phyloP scores from a whole-genome alignment of 352 stramenopile species.

The Globisporangium nagaii region DNA sequence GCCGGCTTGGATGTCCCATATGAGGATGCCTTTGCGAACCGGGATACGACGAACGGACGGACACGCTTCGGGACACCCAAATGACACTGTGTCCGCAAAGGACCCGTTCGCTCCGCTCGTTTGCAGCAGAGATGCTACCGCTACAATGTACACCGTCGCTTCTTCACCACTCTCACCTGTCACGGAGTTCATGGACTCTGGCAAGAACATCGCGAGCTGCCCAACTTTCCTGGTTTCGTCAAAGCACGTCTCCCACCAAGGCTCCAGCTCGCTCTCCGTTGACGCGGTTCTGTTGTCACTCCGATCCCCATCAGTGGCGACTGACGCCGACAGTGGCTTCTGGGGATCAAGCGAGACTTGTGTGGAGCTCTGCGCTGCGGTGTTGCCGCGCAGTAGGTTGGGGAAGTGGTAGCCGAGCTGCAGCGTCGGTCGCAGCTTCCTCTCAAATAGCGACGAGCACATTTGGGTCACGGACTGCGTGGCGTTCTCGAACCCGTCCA shows the following conservation, averaged over 20 bases:
- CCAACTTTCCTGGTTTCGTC: slow-evolving; percentile 32
- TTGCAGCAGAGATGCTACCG: slow-evolving; percentile 28
- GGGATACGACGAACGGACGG: slow-evolving; percentile 19
- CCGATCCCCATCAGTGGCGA: slow-evolving; percentile 23
- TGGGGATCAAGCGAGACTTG: slow-evolving; percentile 1
- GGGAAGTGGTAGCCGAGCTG: slow-evolving; percentile 38
- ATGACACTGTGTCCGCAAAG: slow-evolving; percentile 16
- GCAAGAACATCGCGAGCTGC: slow-evolving; percentile 47
- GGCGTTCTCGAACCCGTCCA: slow-evolving; percentile 19
- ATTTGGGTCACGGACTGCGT: slow-evolving; percentile 37
- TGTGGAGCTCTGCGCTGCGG: slow-evolving; percentile 37
- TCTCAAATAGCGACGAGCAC: slow-evolving; percentile 60
- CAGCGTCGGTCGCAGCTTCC: slow-evolving; percentile 38
- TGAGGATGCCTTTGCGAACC: slow-evolving; percentile 32
- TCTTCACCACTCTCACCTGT: not conserved
- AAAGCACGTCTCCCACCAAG: slow-evolving; percentile 59
- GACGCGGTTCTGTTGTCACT: slow-evolving; percentile 12
- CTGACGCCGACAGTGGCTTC: slow-evolving; percentile 9
- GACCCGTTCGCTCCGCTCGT: slow-evolving; percentile 10
- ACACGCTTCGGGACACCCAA: slow-evolving; percentile 43
- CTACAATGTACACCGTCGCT: slow-evolving; percentile 15
- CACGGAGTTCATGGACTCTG: slow-evolving; percentile 15
- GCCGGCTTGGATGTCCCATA: slow-evolving; percentile 44
- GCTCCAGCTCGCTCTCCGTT: slow-evolving; percentile 26
- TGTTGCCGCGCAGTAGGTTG: slow-evolving; percentile 25